Percentiles rank a stretch among this genome's conserved stretches.
phyloP scores from a whole-genome alignment of 164 flowering plant species.

The Annona cherimola region DNA sequence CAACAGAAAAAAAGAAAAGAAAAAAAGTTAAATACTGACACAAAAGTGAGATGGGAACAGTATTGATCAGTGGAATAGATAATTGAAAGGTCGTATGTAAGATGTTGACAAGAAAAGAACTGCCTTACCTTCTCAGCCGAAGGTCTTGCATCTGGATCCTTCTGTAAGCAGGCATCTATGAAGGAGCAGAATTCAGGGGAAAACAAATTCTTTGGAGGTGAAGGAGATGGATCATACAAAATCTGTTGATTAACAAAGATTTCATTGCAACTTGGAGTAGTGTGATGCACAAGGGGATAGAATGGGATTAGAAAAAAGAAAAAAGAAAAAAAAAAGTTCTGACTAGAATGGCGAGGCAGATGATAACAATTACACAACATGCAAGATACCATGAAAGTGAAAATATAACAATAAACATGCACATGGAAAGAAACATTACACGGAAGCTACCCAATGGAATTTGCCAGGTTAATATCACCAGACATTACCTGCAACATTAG shows the following conservation, averaged over 20 bases:
- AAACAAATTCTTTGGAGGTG: slow-evolving; percentile 57
- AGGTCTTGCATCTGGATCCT: slow-evolving; percentile 86
- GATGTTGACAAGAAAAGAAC: not conserved
- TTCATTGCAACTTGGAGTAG: slow-evolving; percentile 2
- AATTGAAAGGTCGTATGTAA: too few relatives aligned
- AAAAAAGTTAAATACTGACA: too few relatives aligned
- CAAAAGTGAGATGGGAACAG: too few relatives aligned
- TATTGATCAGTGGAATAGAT: too few relatives aligned
- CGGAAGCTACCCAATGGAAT: not conserved
- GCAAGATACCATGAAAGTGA: too few relatives aligned
- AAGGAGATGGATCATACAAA: slow-evolving; percentile 95
- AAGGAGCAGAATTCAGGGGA: slow-evolving; percentile 93
- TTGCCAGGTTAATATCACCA: not conserved
- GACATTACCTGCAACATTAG: slow-evolving; percentile 87
- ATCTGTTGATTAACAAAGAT: slow-evolving; percentile 43
- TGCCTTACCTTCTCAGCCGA: slow-evolving; percentile 84
- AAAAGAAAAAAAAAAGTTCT: too few relatives aligned
- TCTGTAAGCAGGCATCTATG: slow-evolving; percentile 81
- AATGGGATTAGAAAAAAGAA: not conserved
- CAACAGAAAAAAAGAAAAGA: too few relatives aligned
- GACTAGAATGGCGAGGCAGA: not conserved
- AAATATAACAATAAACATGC: too few relatives aligned
- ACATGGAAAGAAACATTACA: not conserved
- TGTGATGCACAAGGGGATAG: not conserved
- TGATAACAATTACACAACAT: not conserved